Base-by-base conservation (phyloP, 495 filamentous ascomycete genomes). In the Penicillium lividum region DNA sequence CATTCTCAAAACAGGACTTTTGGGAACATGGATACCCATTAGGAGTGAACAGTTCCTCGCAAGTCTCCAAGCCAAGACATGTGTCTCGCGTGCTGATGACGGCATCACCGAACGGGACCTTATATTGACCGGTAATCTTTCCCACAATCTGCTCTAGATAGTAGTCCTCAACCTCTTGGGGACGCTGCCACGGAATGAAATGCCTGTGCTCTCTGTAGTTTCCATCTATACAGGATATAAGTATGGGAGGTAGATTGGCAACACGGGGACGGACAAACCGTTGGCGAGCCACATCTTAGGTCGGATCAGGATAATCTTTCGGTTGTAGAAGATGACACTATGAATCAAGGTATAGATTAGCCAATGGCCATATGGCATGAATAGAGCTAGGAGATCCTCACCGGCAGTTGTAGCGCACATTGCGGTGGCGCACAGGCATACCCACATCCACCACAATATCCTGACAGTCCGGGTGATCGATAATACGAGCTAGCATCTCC, bases 241-340 rank as follows among this genome's bases (percentile, higher is more conserved):
- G 51, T 44, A 42, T 38, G 38, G 52, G 45, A 29, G 28, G 46
- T 30, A 3, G 28, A 31, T 40, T 6, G 28, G 8, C 11, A 49
- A 36, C 15, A 28, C 16, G 3, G 18, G 7, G 10, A 22, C 3
- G 38, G 46, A 68, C 71, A 1, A 49, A 76, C 92, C 89, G 54
- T 90, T 88, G 48, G 92, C 92, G 15, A 96, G 84, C 66, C 78
- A 91, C 68, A 93, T 80, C 72, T 96, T 97, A 0, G 92, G 92
- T 16, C 92, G 79, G 56, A 97, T 90, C 43, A 90, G 74, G 42
- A 90, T 68, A 29, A 93, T 87, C 72, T 85, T 84, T 28, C 81
- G 75, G 62, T 92, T 84, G 57, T 86, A 79, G 64, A 75, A 79
- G 53, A 94, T 84, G 18, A 90, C 78, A 3, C 72, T 74, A 27